phyloP scores from a whole-genome alignment of 169 alveolate species.

The Pseudocohnilembus persalinus region DNA sequence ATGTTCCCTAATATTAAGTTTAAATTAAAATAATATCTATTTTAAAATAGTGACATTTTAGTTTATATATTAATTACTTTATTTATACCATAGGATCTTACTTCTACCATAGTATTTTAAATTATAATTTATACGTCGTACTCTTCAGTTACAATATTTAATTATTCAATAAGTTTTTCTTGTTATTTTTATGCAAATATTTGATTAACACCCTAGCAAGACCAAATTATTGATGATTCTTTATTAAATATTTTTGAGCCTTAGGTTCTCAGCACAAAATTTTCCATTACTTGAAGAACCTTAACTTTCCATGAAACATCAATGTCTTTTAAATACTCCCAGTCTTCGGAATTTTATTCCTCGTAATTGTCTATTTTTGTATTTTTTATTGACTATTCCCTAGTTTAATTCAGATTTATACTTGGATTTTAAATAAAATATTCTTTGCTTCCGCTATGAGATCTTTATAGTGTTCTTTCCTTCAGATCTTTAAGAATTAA shows the following conservation, averaged over 20 bases:
- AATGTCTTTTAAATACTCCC: background rate
- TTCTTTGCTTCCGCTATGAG: background rate
- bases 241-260: background rate
- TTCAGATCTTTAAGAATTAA: too few relatives aligned
- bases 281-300: background rate
- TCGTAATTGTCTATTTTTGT: too few relatives aligned
- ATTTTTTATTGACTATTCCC: background rate
- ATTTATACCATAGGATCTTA: background rate
- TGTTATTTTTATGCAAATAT: background rate
- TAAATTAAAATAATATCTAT: too few relatives aligned
- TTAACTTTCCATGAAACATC: background rate
- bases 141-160: background rate
- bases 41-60: background rate
- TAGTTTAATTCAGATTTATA: background rate
- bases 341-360: background rate
- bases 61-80: background rate
- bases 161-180: background rate
- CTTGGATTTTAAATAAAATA: background rate
- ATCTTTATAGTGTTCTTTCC: too few relatives aligned
- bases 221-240: background rate
- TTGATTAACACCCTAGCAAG: background rate
- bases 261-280: background rate
- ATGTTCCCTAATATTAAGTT: background rate
- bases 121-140: background rate
- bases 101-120: background rate